Conservation (phyloP, 75 land plant species). For the Pinus tabuliformis region DNA sequence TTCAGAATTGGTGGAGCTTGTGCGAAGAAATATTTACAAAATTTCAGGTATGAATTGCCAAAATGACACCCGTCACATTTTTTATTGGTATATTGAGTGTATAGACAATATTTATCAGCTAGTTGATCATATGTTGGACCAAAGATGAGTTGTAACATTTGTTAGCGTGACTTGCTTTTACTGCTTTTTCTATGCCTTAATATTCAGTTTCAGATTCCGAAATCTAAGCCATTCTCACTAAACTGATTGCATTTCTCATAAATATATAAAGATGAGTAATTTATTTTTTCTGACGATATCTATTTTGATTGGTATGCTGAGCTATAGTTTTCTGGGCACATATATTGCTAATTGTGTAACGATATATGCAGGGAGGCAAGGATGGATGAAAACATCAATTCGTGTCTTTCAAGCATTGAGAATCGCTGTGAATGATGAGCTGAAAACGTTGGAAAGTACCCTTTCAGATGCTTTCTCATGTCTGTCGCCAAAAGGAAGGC, state of each 20-base stretch:
- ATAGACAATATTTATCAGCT: no score
- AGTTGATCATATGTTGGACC: no score
- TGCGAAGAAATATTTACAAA: slow-evolving; percentile 25
- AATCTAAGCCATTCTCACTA: background rate
- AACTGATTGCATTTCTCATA: background rate
- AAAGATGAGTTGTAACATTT: background rate
- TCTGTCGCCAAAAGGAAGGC: slow-evolving; percentile 80
- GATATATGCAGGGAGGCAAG: slow-evolving; percentile 64
- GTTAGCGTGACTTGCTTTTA: background rate
- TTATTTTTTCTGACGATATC: background rate
- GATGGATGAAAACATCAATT: slow-evolving; percentile 90
- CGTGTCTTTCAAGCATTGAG: slow-evolving; percentile 96
- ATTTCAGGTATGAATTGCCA: slow-evolving; percentile 28
- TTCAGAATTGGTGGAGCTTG: slow-evolving; percentile 61
- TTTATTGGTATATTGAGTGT: no score
- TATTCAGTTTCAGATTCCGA: background rate
- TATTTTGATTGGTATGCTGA: background rate
- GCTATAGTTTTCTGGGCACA: background rate
- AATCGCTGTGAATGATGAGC: slow-evolving; percentile 97
- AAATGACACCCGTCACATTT: background rate
- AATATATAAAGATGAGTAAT: background rate
- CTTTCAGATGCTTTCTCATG: slow-evolving; percentile 66
- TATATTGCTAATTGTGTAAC: background rate
- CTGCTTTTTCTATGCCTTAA: background rate
- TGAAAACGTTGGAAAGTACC: slow-evolving; percentile 63